Evolutionary conservation across 2,329 filamentous ascomycete species (phyloP).

Genomic region (Fusarium guadeloupense): DNA sequence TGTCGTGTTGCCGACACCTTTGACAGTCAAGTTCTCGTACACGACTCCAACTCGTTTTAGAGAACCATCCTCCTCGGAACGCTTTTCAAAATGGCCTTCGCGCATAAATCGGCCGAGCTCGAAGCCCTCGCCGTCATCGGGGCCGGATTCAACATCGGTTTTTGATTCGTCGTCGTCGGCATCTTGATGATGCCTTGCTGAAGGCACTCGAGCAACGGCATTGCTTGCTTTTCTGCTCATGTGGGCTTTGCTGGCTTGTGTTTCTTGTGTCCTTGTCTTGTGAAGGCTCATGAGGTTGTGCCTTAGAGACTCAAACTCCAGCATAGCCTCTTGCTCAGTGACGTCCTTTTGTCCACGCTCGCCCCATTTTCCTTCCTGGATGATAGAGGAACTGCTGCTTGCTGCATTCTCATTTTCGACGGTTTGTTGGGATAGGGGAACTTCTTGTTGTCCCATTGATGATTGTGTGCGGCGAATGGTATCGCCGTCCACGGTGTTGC

Average conservation of each 20-base stretch:
- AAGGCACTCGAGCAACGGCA: constrained; percentile 16
- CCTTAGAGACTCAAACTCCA: constrained; percentile 50
- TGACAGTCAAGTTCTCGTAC: constrained; percentile 79
- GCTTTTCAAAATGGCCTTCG: constrained; percentile 34
- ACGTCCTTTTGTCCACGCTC: constrained; percentile 50
- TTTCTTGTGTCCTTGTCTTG: constrained; percentile 48
- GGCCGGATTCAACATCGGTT: constrained; percentile 34
- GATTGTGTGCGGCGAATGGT: constrained; percentile 47
- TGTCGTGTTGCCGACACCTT: constrained; percentile 72
- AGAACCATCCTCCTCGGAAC: constrained; percentile 60
- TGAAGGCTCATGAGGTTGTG: constrained; percentile 49
- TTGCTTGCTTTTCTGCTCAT: constrained; percentile 11
- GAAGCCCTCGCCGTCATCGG: constrained; percentile 15
- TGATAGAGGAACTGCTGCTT: constrained; percentile 27
- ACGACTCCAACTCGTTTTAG: constrained; percentile 82
- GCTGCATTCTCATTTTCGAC: constrained; percentile 16
- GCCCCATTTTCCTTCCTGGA: constrained; percentile 46
- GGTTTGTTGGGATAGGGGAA: constrained; percentile 36
- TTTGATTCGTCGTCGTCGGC: constrained; percentile 52
- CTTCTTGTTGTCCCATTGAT: constrained; percentile 22
- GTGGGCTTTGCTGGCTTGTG: constrained; percentile 41
- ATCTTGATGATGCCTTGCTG: constrained; percentile 34
- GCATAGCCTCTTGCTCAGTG: constrained; percentile 46
- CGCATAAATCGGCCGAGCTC: constrained; percentile 34
- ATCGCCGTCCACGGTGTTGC: constrained; percentile 45